phyloP scores from a whole-genome alignment of 1,284 basidiomycete genomes.

The Boletus smithii region DNA sequence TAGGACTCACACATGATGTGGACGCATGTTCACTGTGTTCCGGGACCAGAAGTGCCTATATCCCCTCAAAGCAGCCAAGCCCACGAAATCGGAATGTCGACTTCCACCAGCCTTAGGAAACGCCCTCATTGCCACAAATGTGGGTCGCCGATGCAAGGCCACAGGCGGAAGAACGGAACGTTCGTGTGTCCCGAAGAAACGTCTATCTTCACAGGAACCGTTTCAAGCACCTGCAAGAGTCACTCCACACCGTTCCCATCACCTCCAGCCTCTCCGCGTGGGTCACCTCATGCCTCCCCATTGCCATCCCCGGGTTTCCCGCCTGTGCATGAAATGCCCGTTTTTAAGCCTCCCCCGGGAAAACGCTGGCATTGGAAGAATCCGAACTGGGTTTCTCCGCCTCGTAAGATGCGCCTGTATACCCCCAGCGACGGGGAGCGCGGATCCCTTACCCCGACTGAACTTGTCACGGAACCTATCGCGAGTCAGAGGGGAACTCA shows the following conservation, averaged over 20 bases:
- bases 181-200: slow-evolving; percentile 27
- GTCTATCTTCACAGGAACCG: slow-evolving; percentile 14
- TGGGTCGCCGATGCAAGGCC: slow-evolving; percentile 34
- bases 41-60: no score
- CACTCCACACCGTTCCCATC: slow-evolving; percentile 30
- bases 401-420: slow-evolving; percentile 28
- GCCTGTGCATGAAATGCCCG: slow-evolving; percentile 18
- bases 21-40: background rate
- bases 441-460: slow-evolving; percentile 31
- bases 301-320: slow-evolving; percentile 16
- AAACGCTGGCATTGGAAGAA: slow-evolving; percentile 35
- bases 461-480: slow-evolving; percentile 27
- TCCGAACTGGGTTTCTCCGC: slow-evolving; percentile 36
- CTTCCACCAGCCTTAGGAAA: slow-evolving; percentile 31
- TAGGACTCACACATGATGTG: slow-evolving; percentile 4
- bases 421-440: slow-evolving; percentile 24
- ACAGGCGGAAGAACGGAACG: slow-evolving; percentile 31
- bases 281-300: slow-evolving; percentile 23
- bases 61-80: slow-evolving; percentile 6
- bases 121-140: slow-evolving; percentile 36
- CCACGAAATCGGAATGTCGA: slow-evolving; percentile 23
- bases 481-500: slow-evolving; percentile 3
- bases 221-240: slow-evolving; percentile 17
- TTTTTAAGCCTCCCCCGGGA: slow-evolving; percentile 31
- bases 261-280: slow-evolving; percentile 26